Evolutionary conservation across 768 basidiomycete species (phyloP).

Genomic region (Termitomyces sp.): DNA sequence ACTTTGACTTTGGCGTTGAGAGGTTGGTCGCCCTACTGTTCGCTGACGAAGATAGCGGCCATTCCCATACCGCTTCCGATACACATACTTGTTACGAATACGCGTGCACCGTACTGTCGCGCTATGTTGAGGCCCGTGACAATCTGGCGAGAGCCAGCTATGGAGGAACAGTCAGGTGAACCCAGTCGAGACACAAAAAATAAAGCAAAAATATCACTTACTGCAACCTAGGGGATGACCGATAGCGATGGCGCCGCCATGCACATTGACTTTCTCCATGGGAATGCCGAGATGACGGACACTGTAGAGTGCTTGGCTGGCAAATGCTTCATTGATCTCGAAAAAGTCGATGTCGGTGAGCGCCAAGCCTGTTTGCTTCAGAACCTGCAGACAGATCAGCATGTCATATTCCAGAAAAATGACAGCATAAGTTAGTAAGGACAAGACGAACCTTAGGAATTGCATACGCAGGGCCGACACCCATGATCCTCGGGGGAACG

Average conservation of each 20-base stretch:
- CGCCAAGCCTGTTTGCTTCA: constrained; percentile 62
- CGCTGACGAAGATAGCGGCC: constrained; percentile 83
- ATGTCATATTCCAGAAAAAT: background rate
- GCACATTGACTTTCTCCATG: constrained; percentile 77
- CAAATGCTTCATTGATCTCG: constrained; percentile 93
- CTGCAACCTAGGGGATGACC: constrained; percentile 89
- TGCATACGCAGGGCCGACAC: constrained; percentile 87
- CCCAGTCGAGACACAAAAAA: background rate
- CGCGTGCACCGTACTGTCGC: constrained; percentile 69
- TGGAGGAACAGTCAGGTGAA: background rate
- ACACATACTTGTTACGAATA: constrained; percentile 92
- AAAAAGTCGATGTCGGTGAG: constrained; percentile 81
- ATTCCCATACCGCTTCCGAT: constrained; percentile 90
- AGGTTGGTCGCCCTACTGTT: constrained; percentile 48
- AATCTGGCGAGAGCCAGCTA: constrained; percentile 83
- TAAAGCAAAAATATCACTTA: constrained; percentile 33
- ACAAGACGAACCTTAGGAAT: constrained; percentile 52
- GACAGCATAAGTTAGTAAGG: background rate
- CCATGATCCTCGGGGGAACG: constrained; percentile 90
- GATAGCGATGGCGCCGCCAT: constrained; percentile 87
- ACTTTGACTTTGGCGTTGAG: no score
- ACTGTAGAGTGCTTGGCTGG: constrained; percentile 75
- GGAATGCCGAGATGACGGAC: constrained; percentile 69
- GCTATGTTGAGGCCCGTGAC: constrained; percentile 82
- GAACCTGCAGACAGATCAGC: constrained; percentile 25